A percentile compares a stretch with the other conserved stretches of the same genome.
Evolutionary conservation across 306 rosid species (phyloP).

Genomic region (Cicer chorassanicum): DNA sequence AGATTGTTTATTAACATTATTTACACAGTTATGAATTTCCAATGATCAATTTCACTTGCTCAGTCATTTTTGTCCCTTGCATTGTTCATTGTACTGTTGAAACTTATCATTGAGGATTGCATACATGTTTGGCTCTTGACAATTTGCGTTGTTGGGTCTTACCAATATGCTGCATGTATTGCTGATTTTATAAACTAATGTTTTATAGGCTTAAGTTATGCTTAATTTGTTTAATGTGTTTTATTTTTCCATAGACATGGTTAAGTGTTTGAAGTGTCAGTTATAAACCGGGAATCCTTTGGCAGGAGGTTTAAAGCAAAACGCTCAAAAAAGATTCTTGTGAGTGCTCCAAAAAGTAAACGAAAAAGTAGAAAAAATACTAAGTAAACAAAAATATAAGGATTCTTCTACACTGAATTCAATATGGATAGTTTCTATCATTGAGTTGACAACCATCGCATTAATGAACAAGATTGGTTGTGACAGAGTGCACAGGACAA

Average conservation of each 20-base stretch:
- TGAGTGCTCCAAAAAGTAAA: not conserved
- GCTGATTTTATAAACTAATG: conserved; percentile 3
- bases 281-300: not conserved
- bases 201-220: not conserved
- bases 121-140: not conserved
- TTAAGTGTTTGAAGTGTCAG: not conserved
- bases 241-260: not conserved
- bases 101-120: conserved; percentile 24
- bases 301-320: not conserved
- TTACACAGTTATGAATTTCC: conserved; percentile 42
- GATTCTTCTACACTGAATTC: not conserved
- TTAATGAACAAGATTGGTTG: conserved; percentile 23
- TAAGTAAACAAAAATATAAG: not conserved
- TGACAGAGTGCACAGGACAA: conserved; percentile 14
- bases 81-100: conserved; percentile 34
- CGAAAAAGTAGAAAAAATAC: not conserved
- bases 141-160: conserved; percentile 10
- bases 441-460: conserved; percentile 21
- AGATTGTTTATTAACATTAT: conserved; percentile 51
- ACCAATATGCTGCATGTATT: conserved; percentile 15
- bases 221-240: conserved; percentile 15
- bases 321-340: conserved; percentile 1
- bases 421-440: conserved; percentile 15
- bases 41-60: conserved; percentile 44
- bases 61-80: conserved; percentile 29